Base-by-base conservation (phyloP, 345 rosid species). In the Ceriops decandra region DNA sequence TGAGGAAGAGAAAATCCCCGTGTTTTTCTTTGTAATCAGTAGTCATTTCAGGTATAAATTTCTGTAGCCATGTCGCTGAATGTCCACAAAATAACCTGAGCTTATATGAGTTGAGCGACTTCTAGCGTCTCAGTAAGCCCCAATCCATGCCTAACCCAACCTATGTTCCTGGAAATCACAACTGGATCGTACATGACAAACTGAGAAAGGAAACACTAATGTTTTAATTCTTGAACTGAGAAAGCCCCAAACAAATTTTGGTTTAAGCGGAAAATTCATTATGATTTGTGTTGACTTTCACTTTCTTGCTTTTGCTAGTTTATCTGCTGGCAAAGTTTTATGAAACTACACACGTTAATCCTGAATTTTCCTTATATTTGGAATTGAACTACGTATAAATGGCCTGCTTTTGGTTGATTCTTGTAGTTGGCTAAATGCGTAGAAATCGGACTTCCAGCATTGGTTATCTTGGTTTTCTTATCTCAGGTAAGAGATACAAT, bases 371-470 rank as follows among this genome's bases (percentile, higher is more conserved):
- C 57, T 60, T 54, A 32, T 9, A 52, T 58, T 52, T 15, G 8
- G 21, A 27, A 4, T 20, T 63, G 2, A 27, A 56, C 46, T 38
- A 6, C 57, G 62, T 54, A n/a, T 56, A 54, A 49, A 28, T 79
- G 33, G 46, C 56, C 27, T 60, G 52, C 46, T 24, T 26, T 74
- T 20, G 62, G 68, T 72, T 72, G 63, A 69, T 62, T 73, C 31
- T 76, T 81, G 69, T 70, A 87, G 97, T 71, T 88, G 68, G 95
- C 95, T 4, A 89, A 64, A 71, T 91, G 98, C 65, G 42, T 89
- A 46, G 98, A 88, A 81, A 33, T 91, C 68, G 98, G 96, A 60
- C 95, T 91, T 46, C 98, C 95, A 7, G 89, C 91, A 30, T 79
- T 93, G 74, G 35, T 93, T 64, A 30, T 85, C 22, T 70, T 91